Percentiles rank a stretch among this genome's conserved stretches.
phyloP scores from a whole-genome alignment of 1,139 yeast species.

The Spathaspora sp. region DNA sequence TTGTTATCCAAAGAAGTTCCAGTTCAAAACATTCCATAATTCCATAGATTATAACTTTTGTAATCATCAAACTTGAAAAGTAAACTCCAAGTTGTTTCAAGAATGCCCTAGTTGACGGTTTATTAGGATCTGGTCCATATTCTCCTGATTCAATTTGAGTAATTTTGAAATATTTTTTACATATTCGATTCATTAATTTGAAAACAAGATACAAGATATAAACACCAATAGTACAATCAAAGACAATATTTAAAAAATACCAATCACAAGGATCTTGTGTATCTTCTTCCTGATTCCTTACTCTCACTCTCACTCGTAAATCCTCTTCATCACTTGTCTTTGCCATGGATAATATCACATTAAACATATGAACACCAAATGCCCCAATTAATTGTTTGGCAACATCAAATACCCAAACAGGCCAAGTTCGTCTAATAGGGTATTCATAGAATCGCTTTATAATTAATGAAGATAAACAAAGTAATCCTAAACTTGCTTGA shows the following conservation, averaged over 20 bases:
- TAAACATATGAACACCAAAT: constrained; percentile 75
- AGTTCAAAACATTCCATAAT: constrained; percentile 40
- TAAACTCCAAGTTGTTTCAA: constrained; percentile 74
- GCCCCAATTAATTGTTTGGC: constrained; percentile 89
- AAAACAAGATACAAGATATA: constrained; percentile 68
- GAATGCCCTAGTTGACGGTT: constrained; percentile 67
- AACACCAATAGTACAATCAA: constrained; percentile 95
- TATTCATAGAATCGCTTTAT: constrained; percentile 75
- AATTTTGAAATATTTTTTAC: constrained; percentile 30
- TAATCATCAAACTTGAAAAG: constrained; percentile 58
- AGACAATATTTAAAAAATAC: constrained; percentile 83
- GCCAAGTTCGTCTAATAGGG: constrained; percentile 81
- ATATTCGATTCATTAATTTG: constrained; percentile 44
- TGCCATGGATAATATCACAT: constrained; percentile 67
- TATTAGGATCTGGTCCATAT: constrained; percentile 59
- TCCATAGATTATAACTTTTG: constrained; percentile 54
- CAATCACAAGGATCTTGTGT: constrained; percentile 73
- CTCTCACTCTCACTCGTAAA: constrained; percentile 30
- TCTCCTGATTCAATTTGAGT: constrained; percentile 76
- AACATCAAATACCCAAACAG: constrained; percentile 87
- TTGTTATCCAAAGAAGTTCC: constrained; percentile 46
- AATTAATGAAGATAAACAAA: constrained; percentile 73
- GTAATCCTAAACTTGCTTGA: constrained; percentile 66
- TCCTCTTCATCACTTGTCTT: constrained; percentile 30
- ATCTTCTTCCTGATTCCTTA: constrained; percentile 16